Base-by-base conservation (phyloP, 2,329 filamentous ascomycete species). In the Hymenotorrendiella dingleyae region DNA sequence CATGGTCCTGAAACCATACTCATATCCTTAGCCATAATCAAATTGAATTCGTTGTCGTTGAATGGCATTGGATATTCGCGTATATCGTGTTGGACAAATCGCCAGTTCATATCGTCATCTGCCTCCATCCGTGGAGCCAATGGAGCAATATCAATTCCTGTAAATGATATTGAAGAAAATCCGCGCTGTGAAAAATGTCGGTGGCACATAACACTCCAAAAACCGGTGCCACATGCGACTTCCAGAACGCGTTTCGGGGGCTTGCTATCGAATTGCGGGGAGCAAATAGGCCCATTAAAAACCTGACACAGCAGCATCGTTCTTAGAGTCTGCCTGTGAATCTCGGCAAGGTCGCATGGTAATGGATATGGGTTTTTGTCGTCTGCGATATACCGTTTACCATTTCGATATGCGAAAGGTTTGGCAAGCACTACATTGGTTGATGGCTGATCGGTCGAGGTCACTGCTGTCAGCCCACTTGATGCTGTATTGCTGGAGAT, bases 191-290 rank as follows among this genome's bases (percentile, higher is more conserved):
- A 72, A 59, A 90, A 87, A 64, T 86, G 84, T 26, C 86, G 79
- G 62, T 94, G 84, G 62, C 87, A 94, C 70, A 88, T 81, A 65
- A 86, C 83, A 54, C 86, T 90, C 90, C 90, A 96, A 60, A 94
- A 86, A 19, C 80, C 91, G 16, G 84, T 84, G 14, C 90, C 90
- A 63, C 91, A 97, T 22, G 82, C 89, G 24, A 96, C 67, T 59
- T 97, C 91, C 19, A 97, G 72, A 21, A 97, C 83, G 51, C 80
- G 82, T 55, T 74, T 74, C 0, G 90, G 90, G 16, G 86, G 81
- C 35, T 78, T 78, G 49, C 78, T 73, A 32, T 73, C 67, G 41
- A 87, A 73, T 22, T 71, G 70, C 1, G 84, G 82, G 7, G 83
- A 84, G 64, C 85, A 90, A 43, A 93, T 75, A 0, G 88, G 85